Evolutionary conservation across 441 rosid genomes (phyloP), one percentile per base, ranked within the genome.

Genomic region (Populus trichocarpa): DNA sequence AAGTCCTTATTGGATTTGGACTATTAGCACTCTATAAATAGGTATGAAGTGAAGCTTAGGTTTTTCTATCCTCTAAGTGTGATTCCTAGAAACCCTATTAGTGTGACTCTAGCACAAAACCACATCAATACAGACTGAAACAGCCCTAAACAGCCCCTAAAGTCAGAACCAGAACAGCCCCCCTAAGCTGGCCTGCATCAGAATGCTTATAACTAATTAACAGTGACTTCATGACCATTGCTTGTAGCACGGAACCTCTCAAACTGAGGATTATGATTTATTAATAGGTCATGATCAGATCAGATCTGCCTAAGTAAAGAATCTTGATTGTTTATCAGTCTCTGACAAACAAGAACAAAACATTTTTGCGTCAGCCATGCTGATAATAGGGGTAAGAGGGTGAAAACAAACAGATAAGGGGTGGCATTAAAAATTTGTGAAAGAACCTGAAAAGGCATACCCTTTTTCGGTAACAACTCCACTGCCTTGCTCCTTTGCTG

Each of bases 381-480:
- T 14, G 57, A 46, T 46, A 46, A 46, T 13, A 46, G 20, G 7
- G 57, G 57, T 46, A 63, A 69, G 5, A 2, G 26, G n/a, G 13
- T 12, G 14, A 35, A 16, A 14, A 6, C 23, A 25, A 66, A 70
- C 35, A 71, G 14, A 3, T 61, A 23, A 38, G 20, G 20, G 20
- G 4, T 14, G 57, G 57, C 20, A 46, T 46, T 46, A 14, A 46
- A 46, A 46, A 3, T 46, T 46, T 46, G 57, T 46, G 18, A 70
- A 36, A 73, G 40, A 33, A 50, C 4, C 42, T 8, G 67, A 73
- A 78, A 67, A 71, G 66, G 65, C 79, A 66, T 83, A 93, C 99
- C 93, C 85, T 74, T 84, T 90, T 72, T 82, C 90, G 74, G 87
- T 76, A 73, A 63, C 79, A 81, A 67, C 71, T 33, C 74, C 77